These are phyloP conservation scores for Clarireedia hainanense DNA, from an alignment of 2,329 filamentous ascomycete genomes.

Conservation along the genomic window DNA sequence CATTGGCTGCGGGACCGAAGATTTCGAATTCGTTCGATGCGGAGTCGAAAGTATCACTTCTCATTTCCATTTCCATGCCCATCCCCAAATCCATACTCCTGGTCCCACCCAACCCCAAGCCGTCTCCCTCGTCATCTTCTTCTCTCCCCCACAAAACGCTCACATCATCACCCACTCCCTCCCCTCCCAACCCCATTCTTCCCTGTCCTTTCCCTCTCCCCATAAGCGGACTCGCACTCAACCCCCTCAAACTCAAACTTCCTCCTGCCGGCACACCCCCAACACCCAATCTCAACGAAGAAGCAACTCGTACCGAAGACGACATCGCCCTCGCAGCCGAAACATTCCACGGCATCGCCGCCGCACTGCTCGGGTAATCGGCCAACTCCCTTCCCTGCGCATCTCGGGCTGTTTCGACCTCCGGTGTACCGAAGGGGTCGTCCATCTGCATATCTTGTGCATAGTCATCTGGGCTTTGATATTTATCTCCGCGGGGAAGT, in stretches of 20 bases:
- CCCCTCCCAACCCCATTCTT: not conserved
- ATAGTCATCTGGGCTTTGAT: conserved; percentile 19
- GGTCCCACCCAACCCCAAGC: not conserved
- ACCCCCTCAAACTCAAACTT: not conserved
- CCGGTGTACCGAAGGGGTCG: conserved; percentile 12
- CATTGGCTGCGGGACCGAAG: conserved; percentile 31
- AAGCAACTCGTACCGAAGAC: conserved; percentile 10
- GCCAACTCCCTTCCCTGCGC: conserved; percentile 52
- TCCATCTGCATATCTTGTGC: conserved; percentile 34
- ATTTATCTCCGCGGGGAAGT: conserved; percentile 8
- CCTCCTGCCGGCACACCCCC: not conserved
- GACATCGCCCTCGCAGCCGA: conserved; percentile 35
- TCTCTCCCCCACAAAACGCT: conserved; percentile 22
- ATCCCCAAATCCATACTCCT: not conserved
- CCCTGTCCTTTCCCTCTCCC: not conserved
- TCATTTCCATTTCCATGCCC: not conserved
- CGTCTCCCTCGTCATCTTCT: conserved; percentile 11
- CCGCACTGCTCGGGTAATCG: conserved; percentile 55
- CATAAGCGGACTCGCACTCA: not conserved
- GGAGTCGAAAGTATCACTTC: not conserved
- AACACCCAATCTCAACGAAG: not conserved
- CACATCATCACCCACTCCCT: conserved; percentile 11
- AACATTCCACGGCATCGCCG: conserved; percentile 60
- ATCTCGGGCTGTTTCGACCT: conserved; percentile 63
- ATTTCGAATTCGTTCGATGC: conserved; percentile 36